Evolutionary conservation across 768 basidiomycete species (phyloP).

Genomic region (Termitomyces sp.): DNA sequence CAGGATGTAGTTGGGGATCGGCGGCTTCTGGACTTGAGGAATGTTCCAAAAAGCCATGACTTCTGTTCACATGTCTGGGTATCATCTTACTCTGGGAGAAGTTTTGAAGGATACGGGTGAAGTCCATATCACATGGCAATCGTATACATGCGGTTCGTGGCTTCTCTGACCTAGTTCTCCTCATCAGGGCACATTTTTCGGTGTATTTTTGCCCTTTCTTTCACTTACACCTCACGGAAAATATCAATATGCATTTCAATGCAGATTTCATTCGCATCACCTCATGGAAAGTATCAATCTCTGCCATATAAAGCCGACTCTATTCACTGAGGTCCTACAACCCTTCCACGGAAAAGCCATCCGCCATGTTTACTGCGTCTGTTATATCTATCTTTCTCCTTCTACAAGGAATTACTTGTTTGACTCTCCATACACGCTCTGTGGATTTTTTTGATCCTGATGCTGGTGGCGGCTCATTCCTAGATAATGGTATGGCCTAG

Average conservation of each 20-base stretch:
- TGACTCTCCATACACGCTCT: constrained; percentile 14
- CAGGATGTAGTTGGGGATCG: background rate
- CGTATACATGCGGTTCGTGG: background rate
- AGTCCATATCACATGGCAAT: background rate
- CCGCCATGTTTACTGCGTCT: background rate
- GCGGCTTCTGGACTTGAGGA: background rate
- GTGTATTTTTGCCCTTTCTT: background rate
- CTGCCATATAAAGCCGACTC: too few species aligned
- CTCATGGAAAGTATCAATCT: too few species aligned
- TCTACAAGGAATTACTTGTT: background rate
- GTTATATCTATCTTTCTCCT: background rate
- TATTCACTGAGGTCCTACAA: background rate
- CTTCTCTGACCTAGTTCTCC: background rate
- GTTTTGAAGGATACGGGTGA: too few species aligned
- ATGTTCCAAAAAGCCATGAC: background rate
- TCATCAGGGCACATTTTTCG: background rate
- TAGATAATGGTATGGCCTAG: constrained; percentile 43
- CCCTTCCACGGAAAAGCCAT: background rate
- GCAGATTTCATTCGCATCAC: background rate
- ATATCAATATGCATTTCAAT: background rate
- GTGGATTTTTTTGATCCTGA: constrained; percentile 39
- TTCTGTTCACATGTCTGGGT: background rate
- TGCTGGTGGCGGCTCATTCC: constrained; percentile 53
- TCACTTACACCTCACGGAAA: background rate
- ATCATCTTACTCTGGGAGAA: background rate